Evolutionary conservation across 2,329 filamentous ascomycete genomes (phyloP).

Genomic region (Arthroderma sp.): DNA sequence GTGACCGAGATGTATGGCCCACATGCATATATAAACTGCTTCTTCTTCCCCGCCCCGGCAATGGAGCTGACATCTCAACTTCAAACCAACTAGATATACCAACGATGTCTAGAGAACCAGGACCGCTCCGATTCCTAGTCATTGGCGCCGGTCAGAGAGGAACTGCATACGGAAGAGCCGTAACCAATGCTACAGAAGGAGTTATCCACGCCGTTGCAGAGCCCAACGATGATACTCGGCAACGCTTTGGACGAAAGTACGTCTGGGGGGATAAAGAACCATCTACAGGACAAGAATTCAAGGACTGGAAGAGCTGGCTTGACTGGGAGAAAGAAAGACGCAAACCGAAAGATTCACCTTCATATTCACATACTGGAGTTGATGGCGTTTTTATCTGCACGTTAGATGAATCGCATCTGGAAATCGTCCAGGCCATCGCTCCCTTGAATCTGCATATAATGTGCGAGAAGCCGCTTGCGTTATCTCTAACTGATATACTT

Average conservation of each 20-base stretch:
- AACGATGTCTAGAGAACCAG: background rate
- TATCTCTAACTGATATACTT: constrained; percentile 65
- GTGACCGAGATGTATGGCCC: background rate
- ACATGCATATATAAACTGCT: background rate
- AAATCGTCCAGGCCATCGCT: constrained; percentile 64
- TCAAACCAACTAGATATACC: background rate
- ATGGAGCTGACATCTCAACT: background rate
- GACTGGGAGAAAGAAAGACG: constrained; percentile 56
- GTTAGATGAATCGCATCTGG: constrained; percentile 75
- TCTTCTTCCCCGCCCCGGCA: background rate
- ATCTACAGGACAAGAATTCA: constrained; percentile 55
- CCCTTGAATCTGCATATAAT: constrained; percentile 65
- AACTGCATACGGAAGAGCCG: constrained; percentile 57
- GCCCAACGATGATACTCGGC: constrained; percentile 64
- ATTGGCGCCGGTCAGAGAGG: constrained; percentile 76
- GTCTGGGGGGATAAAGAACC: constrained; percentile 53
- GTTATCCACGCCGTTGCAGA: constrained; percentile 70
- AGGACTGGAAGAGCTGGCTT: constrained; percentile 64
- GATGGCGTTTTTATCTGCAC: constrained; percentile 62
- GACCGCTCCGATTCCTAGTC: constrained; percentile 54
- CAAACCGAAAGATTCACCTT: constrained; percentile 30
- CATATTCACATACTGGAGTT: constrained; percentile 38
- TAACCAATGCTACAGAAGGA: constrained; percentile 53
- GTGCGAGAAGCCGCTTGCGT: constrained; percentile 89
- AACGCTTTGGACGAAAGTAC: constrained; percentile 55